phyloP scores from a whole-genome alignment of 179 eudicot genomes.

The Pouteria campechiana region DNA sequence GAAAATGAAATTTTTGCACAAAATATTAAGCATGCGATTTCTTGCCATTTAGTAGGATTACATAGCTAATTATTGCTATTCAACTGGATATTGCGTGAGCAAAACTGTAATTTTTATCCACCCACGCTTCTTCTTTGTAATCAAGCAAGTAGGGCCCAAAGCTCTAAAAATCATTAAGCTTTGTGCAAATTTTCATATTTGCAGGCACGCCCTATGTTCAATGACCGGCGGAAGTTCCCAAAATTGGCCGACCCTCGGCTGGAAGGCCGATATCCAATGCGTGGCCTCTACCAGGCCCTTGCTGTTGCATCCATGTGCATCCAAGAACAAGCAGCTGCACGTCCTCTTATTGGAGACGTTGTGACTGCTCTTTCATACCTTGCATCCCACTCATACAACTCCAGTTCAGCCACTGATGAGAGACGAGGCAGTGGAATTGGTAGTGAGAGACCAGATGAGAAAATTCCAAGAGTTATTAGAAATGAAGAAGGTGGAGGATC shows the following conservation, averaged over 20 bases:
- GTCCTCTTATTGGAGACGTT: constrained; percentile 78
- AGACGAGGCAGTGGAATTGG: constrained; percentile 16
- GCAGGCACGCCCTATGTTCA: constrained; percentile 84
- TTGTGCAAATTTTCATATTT: constrained; percentile 1
- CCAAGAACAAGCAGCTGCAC: constrained; percentile 75
- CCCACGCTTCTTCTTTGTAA: no score
- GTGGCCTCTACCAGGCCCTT: constrained; percentile 83
- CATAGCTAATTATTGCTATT: no score
- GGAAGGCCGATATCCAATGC: constrained; percentile 58
- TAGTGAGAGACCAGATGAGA: constrained; percentile 17
- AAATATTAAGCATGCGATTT: no score
- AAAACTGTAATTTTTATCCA: no score
- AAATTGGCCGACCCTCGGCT: constrained; percentile 70
- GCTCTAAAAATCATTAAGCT: neutral
- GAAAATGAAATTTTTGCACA: no score
- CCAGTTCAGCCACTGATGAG: constrained; percentile 21
- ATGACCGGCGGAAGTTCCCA: constrained; percentile 48
- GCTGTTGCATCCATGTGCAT: constrained; percentile 93
- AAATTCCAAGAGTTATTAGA: constrained; percentile 37
- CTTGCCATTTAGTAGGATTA: no score
- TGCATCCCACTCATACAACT: constrained; percentile 57
- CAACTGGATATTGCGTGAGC: no score
- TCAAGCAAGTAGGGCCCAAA: no score
- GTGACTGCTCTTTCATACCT: constrained; percentile 85
- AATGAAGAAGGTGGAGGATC: constrained; percentile 52